Evolutionary conservation across 768 basidiomycete species (phyloP).

Genomic region (Rhodocollybia butyracea): DNA sequence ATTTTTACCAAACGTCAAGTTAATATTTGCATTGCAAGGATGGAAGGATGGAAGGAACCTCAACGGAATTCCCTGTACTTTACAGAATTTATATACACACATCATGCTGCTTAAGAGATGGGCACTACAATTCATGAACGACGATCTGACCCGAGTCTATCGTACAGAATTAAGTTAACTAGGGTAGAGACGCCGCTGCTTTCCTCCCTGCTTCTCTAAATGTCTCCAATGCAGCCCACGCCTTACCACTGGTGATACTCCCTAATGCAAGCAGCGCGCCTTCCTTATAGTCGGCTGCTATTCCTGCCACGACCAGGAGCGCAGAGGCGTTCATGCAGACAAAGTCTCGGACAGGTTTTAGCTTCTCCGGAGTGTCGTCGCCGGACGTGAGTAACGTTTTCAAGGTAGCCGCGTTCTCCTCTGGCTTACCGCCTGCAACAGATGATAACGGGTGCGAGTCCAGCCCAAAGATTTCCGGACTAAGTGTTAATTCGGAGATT

Average conservation of each 20-base stretch:
- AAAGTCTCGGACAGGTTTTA: slow-evolving; percentile 76
- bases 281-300: slow-evolving; percentile 65
- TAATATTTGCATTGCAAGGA: no score
- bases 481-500: slow-evolving; percentile 61
- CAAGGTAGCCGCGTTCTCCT: slow-evolving; percentile 80
- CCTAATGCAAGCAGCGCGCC: slow-evolving; percentile 68
- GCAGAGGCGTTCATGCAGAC: slow-evolving; percentile 91
- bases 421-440: slow-evolving; percentile 71
- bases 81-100: no score
- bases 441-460: slow-evolving; percentile 60
- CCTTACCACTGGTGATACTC: slow-evolving; percentile 32
- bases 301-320: slow-evolving; percentile 78
- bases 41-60: no score
- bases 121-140: neutral
- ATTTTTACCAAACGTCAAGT: neutral
- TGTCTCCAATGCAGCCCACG: slow-evolving; percentile 9
- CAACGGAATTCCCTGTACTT: no score
- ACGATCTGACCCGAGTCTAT: neutral
- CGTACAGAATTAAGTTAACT: neutral
- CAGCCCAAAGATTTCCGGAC: slow-evolving; percentile 78
- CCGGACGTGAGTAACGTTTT: slow-evolving; percentile 59
- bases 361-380: slow-evolving; percentile 45
- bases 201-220: slow-evolving; percentile 26
- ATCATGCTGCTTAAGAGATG: no score
- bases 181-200: neutral